phyloP scores from a whole-genome alignment of 495 filamentous ascomycete species.

The Hypoxylon lenormandii region DNA sequence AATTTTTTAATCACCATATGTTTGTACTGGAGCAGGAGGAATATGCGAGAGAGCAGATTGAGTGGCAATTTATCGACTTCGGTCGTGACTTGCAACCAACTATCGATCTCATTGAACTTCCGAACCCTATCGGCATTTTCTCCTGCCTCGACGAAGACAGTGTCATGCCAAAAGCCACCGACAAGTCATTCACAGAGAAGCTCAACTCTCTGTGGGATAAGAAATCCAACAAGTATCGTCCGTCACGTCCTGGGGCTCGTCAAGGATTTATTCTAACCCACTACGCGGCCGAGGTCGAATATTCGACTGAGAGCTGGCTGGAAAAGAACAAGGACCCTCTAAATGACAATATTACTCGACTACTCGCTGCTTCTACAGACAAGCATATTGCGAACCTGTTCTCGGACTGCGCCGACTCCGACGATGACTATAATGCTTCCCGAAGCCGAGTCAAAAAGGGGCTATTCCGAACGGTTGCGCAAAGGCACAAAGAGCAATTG shows the following conservation, averaged over 20 bases:
- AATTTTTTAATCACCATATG: slow-evolving; percentile 99
- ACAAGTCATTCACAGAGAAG: slow-evolving; percentile 97
- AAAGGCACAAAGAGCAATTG: slow-evolving; percentile 96
- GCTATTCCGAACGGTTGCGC: slow-evolving; percentile 94
- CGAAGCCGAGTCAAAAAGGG: slow-evolving; percentile 95
- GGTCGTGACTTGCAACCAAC: slow-evolving; percentile 97
- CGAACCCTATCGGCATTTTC: slow-evolving; percentile 98
- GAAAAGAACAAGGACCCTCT: slow-evolving; percentile 99
- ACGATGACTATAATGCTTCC: slow-evolving; percentile 71
- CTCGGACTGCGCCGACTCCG: slow-evolving; percentile 81
- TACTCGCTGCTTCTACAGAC: slow-evolving; percentile 84
- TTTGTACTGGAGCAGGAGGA: slow-evolving; percentile 99
- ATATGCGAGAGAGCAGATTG: slow-evolving; percentile 96
- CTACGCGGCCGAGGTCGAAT: slow-evolving; percentile 98
- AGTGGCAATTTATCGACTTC: slow-evolving; percentile 99
- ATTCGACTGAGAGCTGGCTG: slow-evolving; percentile 92
- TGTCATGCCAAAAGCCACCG: slow-evolving; percentile 99
- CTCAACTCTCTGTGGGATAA: slow-evolving; percentile 95
- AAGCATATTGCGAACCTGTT: slow-evolving; percentile 87
- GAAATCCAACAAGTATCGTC: slow-evolving; percentile 91
- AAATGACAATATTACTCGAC: slow-evolving; percentile 92
- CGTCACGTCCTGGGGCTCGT: slow-evolving; percentile 75
- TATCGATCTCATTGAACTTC: slow-evolving; percentile 94
- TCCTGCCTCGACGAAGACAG: slow-evolving; percentile 98
- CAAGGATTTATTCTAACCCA: slow-evolving; percentile 99